These are phyloP conservation scores for Fusarium sp. DNA, from an alignment of 2,329 filamentous ascomycete species.

Conservation along the genomic window DNA sequence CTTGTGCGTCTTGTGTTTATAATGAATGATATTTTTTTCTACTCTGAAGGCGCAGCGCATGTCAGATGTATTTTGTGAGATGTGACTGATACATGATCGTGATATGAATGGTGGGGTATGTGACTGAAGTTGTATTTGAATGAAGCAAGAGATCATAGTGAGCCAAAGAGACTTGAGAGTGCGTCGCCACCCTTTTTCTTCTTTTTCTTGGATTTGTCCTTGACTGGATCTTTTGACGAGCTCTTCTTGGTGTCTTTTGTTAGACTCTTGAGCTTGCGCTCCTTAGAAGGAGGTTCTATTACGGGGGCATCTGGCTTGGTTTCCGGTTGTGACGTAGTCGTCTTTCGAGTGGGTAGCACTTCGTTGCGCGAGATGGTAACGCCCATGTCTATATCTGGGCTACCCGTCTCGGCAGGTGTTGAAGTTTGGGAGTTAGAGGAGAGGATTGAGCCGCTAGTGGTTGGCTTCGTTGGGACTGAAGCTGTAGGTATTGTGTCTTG, in stretches of 20 bases:
- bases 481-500: neutral
- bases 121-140: neutral
- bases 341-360: constrained; percentile 12
- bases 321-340: neutral
- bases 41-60: constrained; percentile 9
- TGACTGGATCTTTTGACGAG: constrained; percentile 49
- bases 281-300: neutral
- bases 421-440: neutral
- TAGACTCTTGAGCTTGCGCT: constrained; percentile 12
- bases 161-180: constrained; percentile 79
- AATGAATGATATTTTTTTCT: constrained; percentile 43
- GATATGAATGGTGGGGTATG: neutral
- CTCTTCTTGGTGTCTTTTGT: constrained; percentile 32
- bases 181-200: constrained; percentile 70
- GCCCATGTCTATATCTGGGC: constrained; percentile 41
- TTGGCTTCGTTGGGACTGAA: neutral
- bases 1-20: constrained; percentile 42
- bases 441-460: neutral
- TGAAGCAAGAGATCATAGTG: constrained; percentile 51
- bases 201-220: constrained; percentile 65
- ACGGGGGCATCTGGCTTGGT: neutral
- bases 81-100: neutral
- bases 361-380: constrained; percentile 46
- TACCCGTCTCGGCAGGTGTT: neutral
- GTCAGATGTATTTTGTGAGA: neutral